Conservation (phyloP, 495 filamentous ascomycete species). For the Trichoderma reesei region DNA sequence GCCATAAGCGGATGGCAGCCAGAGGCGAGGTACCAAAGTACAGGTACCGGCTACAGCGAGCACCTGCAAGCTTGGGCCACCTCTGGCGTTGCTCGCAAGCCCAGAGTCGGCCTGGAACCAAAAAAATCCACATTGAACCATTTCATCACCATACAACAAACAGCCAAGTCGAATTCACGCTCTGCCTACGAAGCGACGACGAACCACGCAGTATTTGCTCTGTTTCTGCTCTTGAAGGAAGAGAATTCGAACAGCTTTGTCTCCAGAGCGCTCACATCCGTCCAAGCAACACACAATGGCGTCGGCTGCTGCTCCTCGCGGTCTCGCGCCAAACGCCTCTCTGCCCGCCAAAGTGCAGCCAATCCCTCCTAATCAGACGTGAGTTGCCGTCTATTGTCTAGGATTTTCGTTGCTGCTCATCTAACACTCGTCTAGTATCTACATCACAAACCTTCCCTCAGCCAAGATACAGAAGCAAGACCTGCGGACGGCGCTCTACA, state of each 20-base stretch:
- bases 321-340: conserved; percentile 17
- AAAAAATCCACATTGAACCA: not conserved
- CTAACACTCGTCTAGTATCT: conserved; percentile 50
- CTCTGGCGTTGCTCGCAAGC: not conserved
- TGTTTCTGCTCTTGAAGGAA: not conserved
- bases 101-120: not conserved
- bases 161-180: not conserved
- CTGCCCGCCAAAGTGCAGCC: conserved; percentile 33
- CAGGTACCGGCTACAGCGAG: not conserved
- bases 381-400: conserved; percentile 22
- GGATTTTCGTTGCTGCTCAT: not conserved
- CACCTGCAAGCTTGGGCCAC: conserved; percentile 4
- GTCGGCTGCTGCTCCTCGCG: conserved; percentile 21
- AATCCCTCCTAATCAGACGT: conserved; percentile 64
- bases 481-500: conserved; percentile 75
- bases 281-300: conserved; percentile 19
- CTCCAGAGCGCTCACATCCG: not conserved
- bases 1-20: not conserved
- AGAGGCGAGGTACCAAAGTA: not conserved
- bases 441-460: conserved; percentile 71
- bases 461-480: conserved; percentile 80
- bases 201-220: not conserved
- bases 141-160: not conserved
- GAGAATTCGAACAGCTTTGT: not conserved
- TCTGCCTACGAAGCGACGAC: not conserved